Evolutionary conservation across 2,329 filamentous ascomycete species (phyloP).

Genomic region (Fusarium xylarioides): DNA sequence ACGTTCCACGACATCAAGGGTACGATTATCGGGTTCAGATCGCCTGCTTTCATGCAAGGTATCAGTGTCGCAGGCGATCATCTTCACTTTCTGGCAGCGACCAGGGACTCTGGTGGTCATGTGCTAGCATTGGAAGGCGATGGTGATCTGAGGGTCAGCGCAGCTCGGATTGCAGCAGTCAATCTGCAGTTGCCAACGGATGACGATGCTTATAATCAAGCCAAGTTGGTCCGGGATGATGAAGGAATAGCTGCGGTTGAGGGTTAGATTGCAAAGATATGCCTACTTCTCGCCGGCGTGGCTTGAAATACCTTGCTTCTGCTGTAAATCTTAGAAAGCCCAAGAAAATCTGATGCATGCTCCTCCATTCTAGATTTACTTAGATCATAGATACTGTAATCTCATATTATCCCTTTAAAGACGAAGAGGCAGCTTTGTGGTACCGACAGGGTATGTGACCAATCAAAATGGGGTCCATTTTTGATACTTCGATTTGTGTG

Average conservation of each 20-base stretch:
- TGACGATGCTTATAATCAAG: conserved; percentile 8
- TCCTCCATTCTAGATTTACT: not conserved
- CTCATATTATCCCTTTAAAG: too few relatives aligned
- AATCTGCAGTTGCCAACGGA: conserved; percentile 10
- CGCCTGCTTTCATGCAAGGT: conserved; percentile 23
- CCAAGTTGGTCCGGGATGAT: conserved; percentile 4
- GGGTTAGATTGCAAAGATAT: too few relatives aligned
- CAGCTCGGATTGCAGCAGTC: not conserved
- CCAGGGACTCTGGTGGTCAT: conserved; percentile 15
- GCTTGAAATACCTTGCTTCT: not conserved
- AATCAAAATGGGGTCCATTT: too few relatives aligned
- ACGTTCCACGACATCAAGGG: not conserved
- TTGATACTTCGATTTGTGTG: too few relatives aligned
- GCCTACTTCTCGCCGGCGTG: too few relatives aligned
- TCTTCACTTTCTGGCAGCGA: conserved; percentile 9
- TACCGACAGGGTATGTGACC: too few relatives aligned
- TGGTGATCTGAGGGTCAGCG: not conserved
- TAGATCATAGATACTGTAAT: not conserved
- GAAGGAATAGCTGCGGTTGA: conserved; percentile 24
- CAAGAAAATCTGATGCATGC: not conserved
- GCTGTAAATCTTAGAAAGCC: not conserved
- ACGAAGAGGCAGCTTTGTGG: too few relatives aligned
- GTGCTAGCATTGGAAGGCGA: conserved; percentile 16
- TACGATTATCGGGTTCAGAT: conserved; percentile 17
- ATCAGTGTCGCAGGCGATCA: conserved; percentile 32